phyloP scores from a whole-genome alignment of 768 basidiomycete species.

The Lactarius deliciosus region DNA sequence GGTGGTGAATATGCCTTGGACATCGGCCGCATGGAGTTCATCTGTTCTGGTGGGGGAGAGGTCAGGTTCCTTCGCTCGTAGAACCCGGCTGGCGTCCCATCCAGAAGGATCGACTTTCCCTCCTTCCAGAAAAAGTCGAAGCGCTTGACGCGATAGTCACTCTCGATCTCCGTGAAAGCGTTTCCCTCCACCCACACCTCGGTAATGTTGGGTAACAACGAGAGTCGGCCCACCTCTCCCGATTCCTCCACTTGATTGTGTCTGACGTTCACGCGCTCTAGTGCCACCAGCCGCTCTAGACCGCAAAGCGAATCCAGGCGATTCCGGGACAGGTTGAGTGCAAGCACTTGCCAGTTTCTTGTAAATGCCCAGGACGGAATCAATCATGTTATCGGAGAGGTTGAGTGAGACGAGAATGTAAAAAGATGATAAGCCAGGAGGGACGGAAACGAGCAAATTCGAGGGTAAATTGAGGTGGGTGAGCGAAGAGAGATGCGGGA shows the following conservation, averaged over 20 bases:
- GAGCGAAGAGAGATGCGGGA: constrained; percentile 69
- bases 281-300: constrained; percentile 80
- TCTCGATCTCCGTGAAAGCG: constrained; percentile 48
- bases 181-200: constrained; percentile 88
- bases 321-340: constrained; percentile 80
- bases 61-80: constrained; percentile 66
- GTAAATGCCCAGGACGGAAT: constrained; percentile 91
- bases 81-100: constrained; percentile 68
- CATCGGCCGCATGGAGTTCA: constrained; percentile 46
- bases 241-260: constrained; percentile 77
- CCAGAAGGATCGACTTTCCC: constrained; percentile 72
- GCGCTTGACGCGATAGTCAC: constrained; percentile 63
- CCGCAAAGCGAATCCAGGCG: constrained; percentile 95
- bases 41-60: constrained; percentile 47
- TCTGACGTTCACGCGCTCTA: constrained; percentile 84
- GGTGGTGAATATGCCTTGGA: constrained; percentile 59
- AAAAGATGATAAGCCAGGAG: constrained; percentile 67
- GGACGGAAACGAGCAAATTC: constrained; percentile 83
- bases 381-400: constrained; percentile 96
- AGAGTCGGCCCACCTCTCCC: constrained; percentile 80
- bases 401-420: constrained; percentile 87
- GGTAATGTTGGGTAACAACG: constrained; percentile 71
- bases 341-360: constrained; percentile 74
- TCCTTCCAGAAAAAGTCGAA: constrained; percentile 86
- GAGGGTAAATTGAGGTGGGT: constrained; percentile 87